Evolutionary conservation across 73 alveolate genomes (phyloP), one percentile per base, ranked within the genome.

Genomic region (Uronychia binucleata): DNA sequence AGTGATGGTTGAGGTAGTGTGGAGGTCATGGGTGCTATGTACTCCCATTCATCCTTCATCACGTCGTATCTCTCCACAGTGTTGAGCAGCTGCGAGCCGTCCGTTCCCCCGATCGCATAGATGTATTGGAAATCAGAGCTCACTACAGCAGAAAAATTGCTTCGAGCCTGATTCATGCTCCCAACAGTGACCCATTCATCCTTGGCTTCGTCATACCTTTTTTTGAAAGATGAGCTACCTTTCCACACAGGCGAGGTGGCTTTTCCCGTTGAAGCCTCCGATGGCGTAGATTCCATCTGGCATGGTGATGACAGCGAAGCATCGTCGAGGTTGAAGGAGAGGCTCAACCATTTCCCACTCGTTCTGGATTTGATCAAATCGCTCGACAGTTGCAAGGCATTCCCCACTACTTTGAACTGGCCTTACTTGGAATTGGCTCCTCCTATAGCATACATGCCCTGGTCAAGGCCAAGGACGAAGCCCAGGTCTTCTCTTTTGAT

Each of bases 221-320:
- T 5, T 46, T 11, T 5, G 5, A 11, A 46, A 46, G 5, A 11
- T 46, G 67, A 46, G 19, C 67, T 46, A 46, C 58, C 93, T 93
- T 86, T 95, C 99, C 28, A 94, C 95, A 32, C 93, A 82, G 59
- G 87, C 84, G 60, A 97, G 84, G 86, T 97, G 95, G 33, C 88
- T 46, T 34, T 86, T 86, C 8, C 99, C 99, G 89, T 97, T 98
- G 81, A 91, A 97, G 26, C 99, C 99, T 1, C 99, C 99, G 26
- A 97, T 94, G 25, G 98, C 98, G 90, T 97, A 97, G 31, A 97
- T 96, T 13, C 98, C 98, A 78, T 97, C 98, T 28, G 99, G 99
- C 5, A 97, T 92, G 25, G 98, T 83, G 0, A 97, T 98, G 0
- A 97, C 98, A 58, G 98, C 95, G 11, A 92, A 84, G 0, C 98